Evolutionary conservation across 179 eudicot genomes (phyloP), one percentile per base, ranked within the genome.

Genomic region (Beta lomatogona): DNA sequence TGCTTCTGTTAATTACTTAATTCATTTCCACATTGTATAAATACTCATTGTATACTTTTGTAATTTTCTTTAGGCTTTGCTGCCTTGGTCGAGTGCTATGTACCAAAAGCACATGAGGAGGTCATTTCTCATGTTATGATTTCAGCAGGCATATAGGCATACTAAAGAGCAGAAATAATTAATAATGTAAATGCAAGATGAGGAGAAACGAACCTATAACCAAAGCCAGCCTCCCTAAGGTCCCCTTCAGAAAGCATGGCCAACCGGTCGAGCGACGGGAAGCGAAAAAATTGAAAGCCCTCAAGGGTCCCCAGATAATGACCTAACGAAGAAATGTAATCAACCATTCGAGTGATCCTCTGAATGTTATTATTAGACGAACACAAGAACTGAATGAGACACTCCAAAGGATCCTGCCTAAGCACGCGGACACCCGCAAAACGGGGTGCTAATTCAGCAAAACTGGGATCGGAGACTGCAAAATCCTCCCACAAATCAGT

Each of bases 331-430:
- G 98, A 96, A 50, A 96, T 57, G 48, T 84, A 92, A 86, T 89
- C 99, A 61, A 95, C 98, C 99, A 96, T 96, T 53, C 83, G 81
- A 12, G 98, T 96, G 73, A 96, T 96, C 86, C 99, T 91, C 77
- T 82, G 81, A 52, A 94, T 94, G 77, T 96, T 91, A 81, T 92
- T 96, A 76, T 96, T 96, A 19, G 97, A 90, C 0, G 98, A 92
- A 82, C 99, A 94, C 71, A 94, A 84, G 66, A 96, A 96, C 87
- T 94, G 98, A 78, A 96, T 41, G 54, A 96, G 84, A 66, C 98
- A 96, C 87, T 96, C 98, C 69, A 96, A 71, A 4, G 98, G 99
- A 81, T 92, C 97, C 78, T 96, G 99, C 84, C 99, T 88, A 78
- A 96, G 90, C 76, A 96, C 99, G 79, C 99, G 85, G 36, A 94